Percentiles rank a stretch among this genome's conserved stretches.
Conservation (phyloP, 106 monocot genomes). For the Posidonia australis region DNA sequence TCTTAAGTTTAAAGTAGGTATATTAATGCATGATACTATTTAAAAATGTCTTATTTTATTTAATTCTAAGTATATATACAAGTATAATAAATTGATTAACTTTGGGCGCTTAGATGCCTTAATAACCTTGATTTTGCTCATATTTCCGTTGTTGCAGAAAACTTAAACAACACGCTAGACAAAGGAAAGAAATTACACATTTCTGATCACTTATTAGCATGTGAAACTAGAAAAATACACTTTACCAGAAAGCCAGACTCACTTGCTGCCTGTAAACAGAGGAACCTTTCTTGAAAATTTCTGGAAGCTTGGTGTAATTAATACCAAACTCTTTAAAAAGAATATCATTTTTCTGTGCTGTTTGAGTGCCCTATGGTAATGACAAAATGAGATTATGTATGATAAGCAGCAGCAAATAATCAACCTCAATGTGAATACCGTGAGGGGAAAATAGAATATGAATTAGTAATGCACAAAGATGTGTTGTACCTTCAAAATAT, state of each 20-base stretch:
- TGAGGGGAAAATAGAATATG: not conserved
- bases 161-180: not conserved
- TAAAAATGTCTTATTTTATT: no score
- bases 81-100: no score
- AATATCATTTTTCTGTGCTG: conserved; percentile 66
- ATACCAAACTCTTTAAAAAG: conserved; percentile 62
- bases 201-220: not conserved
- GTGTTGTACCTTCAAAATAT: conserved; percentile 46
- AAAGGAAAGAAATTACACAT: no score
- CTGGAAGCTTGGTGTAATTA: conserved; percentile 56
- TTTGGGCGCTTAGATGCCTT: no score
- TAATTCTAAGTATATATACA: no score
- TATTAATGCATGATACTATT: no score
- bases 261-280: conserved; percentile 56
- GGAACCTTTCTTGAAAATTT: conserved; percentile 68
- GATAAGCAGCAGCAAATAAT: not conserved
- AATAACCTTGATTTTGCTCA: no score
- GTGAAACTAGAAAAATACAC: not conserved
- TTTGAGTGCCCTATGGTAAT: not conserved
- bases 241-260: not conserved
- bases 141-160: not conserved
- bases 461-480: not conserved
- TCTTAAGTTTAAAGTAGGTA: no score
- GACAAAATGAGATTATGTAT: not conserved
- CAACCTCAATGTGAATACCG: not conserved